phyloP scores from a whole-genome alignment of 345 rosid genomes.

The Ricinus communis region DNA sequence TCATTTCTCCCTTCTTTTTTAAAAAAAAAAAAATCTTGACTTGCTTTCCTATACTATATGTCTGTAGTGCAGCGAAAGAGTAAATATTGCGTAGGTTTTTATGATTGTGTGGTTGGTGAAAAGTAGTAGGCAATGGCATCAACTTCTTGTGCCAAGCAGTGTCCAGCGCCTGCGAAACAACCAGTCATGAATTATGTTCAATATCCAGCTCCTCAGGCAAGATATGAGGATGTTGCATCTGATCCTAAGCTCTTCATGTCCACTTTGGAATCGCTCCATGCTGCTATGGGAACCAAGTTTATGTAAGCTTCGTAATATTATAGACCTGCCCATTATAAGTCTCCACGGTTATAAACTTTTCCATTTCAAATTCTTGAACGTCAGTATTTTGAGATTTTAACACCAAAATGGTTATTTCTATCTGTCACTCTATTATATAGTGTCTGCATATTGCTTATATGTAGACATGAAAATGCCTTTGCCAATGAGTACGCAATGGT shows the following conservation, averaged over 20 bases:
- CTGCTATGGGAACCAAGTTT: slow-evolving; percentile 81
- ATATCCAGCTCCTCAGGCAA: slow-evolving; percentile 61
- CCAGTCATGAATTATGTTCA: slow-evolving; percentile 33
- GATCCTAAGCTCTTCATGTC: slow-evolving; percentile 61
- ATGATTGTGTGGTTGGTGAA: slow-evolving; percentile 25
- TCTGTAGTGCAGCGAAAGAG: slow-evolving; percentile 14
- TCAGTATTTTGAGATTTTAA: background rate
- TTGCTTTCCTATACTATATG: slow-evolving; percentile 10
- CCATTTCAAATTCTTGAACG: background rate
- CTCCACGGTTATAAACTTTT: background rate
- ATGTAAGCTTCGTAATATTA: slow-evolving; percentile 48
- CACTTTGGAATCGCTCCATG: slow-evolving; percentile 78
- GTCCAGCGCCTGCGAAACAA: slow-evolving; percentile 49
- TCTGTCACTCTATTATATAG: too few species aligned
- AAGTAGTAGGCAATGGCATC: slow-evolving; percentile 69
- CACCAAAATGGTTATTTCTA: too few species aligned
- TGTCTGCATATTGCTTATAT: background rate
- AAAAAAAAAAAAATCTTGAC: background rate
- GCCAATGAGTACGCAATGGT: background rate
- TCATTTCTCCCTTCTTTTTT: background rate
- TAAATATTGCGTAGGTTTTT: slow-evolving; percentile 9
- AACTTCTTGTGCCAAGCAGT: slow-evolving; percentile 69
- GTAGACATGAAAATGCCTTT: background rate
- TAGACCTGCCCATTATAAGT: background rate
- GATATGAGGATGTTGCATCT: slow-evolving; percentile 65